phyloP scores from a whole-genome alignment of 257 asterid genomes.

The Nicotiana obtusifolia region DNA sequence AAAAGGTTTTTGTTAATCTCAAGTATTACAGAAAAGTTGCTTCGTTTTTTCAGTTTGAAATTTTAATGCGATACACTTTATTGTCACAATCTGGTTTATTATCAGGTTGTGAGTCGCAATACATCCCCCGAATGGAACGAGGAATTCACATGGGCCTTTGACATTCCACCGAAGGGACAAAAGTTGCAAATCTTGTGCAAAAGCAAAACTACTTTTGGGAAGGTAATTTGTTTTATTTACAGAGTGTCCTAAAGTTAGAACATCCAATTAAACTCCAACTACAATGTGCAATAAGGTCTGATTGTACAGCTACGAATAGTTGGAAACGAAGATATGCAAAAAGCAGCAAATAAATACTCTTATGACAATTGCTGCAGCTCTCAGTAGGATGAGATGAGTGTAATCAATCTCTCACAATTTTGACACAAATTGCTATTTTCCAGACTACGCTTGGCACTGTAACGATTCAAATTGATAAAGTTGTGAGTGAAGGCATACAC shows the following conservation, averaged over 20 bases:
- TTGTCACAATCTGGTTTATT: not conserved
- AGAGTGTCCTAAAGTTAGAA: not conserved
- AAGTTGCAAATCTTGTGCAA: constrained; percentile 62
- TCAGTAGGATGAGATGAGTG: not conserved
- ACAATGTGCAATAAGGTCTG: not conserved
- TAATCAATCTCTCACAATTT: not conserved
- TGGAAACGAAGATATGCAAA: not conserved
- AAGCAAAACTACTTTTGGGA: constrained; percentile 76
- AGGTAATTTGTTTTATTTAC: constrained; percentile 42
- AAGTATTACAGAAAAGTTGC: too few species aligned
- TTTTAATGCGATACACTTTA: not conserved
- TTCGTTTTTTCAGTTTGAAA: too few species aligned
- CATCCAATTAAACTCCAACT: not conserved
- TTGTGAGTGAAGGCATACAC: constrained; percentile 63
- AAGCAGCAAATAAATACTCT: not conserved
- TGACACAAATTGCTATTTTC: constrained; percentile 12
- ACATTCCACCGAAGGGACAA: constrained; percentile 86
- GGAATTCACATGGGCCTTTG: constrained; percentile 84
- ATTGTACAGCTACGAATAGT: not conserved
- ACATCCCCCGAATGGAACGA: constrained; percentile 81
- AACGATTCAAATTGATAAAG: constrained; percentile 66
- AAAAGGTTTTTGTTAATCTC: not conserved
- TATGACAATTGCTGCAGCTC: not conserved
- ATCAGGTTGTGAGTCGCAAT: constrained; percentile 65
- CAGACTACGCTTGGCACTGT: constrained; percentile 71